Conservation (phyloP, 164 flowering plant genomes). For the Paratinospora sagittata region DNA sequence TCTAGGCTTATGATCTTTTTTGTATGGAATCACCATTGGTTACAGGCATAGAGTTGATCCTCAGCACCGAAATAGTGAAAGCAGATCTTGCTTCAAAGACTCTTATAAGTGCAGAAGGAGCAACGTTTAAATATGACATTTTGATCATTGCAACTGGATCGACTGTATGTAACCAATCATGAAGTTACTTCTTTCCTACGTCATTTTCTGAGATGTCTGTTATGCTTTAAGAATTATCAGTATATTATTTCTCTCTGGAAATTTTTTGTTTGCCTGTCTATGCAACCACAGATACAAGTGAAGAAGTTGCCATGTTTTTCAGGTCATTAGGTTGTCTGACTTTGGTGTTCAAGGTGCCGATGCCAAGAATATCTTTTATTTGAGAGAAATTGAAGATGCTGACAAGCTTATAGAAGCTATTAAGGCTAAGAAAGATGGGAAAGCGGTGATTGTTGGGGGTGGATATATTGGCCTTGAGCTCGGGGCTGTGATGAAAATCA, state of each 20-base stretch:
- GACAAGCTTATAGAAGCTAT: slow-evolving; percentile 74
- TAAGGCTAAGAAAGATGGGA: slow-evolving; percentile 72
- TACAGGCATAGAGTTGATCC: slow-evolving; percentile 85
- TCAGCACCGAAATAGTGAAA: slow-evolving; percentile 76
- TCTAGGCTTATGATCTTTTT: background rate
- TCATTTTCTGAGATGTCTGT: background rate
- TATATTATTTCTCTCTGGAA: background rate
- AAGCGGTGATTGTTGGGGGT: slow-evolving; percentile 92
- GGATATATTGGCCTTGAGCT: slow-evolving; percentile 99
- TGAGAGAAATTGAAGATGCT: slow-evolving; percentile 96
- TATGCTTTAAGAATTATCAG: too few relatives aligned
- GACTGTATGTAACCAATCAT: slow-evolving; percentile 38
- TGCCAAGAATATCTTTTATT: slow-evolving; percentile 80
- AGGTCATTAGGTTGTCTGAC: slow-evolving; percentile 83
- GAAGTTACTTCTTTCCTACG: background rate
- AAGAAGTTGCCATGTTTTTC: slow-evolving; percentile 13
- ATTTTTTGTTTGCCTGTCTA: background rate
- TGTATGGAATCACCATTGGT: slow-evolving; percentile 5
- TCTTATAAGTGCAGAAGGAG: slow-evolving; percentile 62
- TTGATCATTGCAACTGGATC: slow-evolving; percentile 85
- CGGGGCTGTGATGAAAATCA: slow-evolving; percentile 68
- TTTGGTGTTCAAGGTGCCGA: slow-evolving; percentile 93
- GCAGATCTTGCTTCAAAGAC: slow-evolving; percentile 86
- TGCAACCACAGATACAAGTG: background rate
- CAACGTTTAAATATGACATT: slow-evolving; percentile 55